A percentile compares a stretch with the other conserved stretches of the same genome.
Evolutionary conservation across 2,329 filamentous ascomycete genomes (phyloP).

Genomic region (Bipolaris sorokiniana): DNA sequence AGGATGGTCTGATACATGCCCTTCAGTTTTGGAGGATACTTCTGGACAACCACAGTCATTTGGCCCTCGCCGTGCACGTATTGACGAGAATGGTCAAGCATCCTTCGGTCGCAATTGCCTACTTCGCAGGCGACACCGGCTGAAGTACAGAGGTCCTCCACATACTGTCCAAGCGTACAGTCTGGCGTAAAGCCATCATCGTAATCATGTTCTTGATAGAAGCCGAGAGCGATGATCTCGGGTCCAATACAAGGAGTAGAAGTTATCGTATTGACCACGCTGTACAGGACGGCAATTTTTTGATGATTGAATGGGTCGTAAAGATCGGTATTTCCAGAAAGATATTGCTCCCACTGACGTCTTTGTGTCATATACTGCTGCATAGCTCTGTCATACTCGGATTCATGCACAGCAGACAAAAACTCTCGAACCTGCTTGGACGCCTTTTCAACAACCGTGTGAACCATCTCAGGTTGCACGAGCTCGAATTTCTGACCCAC

Average conservation of each 20-base stretch:
- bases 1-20: slow-evolving; percentile 77
- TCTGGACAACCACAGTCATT: slow-evolving; percentile 88
- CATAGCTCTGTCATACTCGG: slow-evolving; percentile 92
- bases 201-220: slow-evolving; percentile 86
- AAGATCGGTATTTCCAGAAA: slow-evolving; percentile 83
- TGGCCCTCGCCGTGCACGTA: slow-evolving; percentile 97
- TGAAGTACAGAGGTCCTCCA: slow-evolving; percentile 83
- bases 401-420: slow-evolving; percentile 91
- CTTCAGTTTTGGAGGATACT: slow-evolving; percentile 69
- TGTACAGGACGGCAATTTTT: slow-evolving; percentile 93
- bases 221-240: slow-evolving; percentile 85
- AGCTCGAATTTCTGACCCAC: slow-evolving; percentile 77
- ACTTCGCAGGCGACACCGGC: slow-evolving; percentile 79
- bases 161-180: slow-evolving; percentile 91
- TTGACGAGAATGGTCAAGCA: slow-evolving; percentile 92
- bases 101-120: slow-evolving; percentile 84
- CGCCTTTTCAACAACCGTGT: slow-evolving; percentile 77
- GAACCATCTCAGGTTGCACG: slow-evolving; percentile 94
- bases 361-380: slow-evolving; percentile 95
- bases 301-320: slow-evolving; percentile 97
- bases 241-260: slow-evolving; percentile 93
- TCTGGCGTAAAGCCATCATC: slow-evolving; percentile 77
- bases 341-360: slow-evolving; percentile 93
- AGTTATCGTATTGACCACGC: slow-evolving; percentile 88
- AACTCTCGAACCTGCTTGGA: slow-evolving; percentile 91